These are phyloP conservation scores for Cruciata laevipes DNA, from an alignment of 257 asterid species.

Conservation along the genomic window DNA sequence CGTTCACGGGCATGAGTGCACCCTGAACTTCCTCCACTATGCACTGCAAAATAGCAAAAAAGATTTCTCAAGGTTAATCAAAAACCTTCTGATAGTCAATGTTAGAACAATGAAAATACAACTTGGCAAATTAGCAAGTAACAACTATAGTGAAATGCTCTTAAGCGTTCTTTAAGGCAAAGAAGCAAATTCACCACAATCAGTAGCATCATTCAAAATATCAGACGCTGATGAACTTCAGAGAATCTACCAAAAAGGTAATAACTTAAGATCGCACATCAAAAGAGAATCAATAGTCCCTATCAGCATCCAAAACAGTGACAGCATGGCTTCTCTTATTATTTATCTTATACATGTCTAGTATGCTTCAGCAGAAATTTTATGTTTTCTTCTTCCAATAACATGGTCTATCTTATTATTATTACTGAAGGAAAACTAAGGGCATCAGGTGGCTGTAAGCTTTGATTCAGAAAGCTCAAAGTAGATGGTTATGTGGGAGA, in stretches of 20 bases:
- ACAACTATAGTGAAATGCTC: neutral
- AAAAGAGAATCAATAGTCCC: neutral
- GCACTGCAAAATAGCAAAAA: slow-evolving; percentile 43
- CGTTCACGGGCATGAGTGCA: slow-evolving; percentile 96
- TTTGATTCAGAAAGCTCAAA: too few relatives aligned
- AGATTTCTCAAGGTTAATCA: neutral
- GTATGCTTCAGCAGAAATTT: slow-evolving; percentile 6
- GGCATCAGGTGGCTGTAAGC: neutral
- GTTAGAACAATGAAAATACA: too few relatives aligned
- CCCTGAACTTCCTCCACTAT: slow-evolving; percentile 99
- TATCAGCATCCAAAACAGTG: neutral
- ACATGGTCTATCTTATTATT: neutral
- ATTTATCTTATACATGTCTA: neutral
- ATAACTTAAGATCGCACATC: neutral
- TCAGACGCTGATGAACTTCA: neutral
- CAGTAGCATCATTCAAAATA: neutral
- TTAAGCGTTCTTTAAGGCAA: neutral
- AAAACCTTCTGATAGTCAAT: neutral
- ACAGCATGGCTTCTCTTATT: neutral
- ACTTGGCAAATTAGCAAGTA: too few relatives aligned
- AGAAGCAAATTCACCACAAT: neutral
- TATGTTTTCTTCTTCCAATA: neutral
- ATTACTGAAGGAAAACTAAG: neutral
- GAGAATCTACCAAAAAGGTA: neutral
- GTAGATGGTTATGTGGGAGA: neutral